Percentiles rank a stretch among this genome's conserved stretches.
Evolutionary conservation across 192 early-diverging fungal species (phyloP).

Genomic region (Entophlyctis luteolus): DNA sequence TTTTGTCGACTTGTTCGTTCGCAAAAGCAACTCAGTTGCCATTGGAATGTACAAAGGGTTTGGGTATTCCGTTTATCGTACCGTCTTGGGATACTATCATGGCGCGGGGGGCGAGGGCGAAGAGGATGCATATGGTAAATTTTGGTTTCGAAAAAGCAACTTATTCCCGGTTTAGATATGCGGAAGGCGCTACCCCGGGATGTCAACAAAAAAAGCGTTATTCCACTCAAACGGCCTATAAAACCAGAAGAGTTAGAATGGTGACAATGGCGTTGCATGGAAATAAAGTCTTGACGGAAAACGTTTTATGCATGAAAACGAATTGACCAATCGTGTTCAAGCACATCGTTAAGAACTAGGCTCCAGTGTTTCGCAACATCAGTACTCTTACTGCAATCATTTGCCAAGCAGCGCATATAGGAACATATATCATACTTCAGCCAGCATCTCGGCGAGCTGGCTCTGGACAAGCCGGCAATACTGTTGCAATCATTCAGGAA

Average conservation of each 20-base stretch:
- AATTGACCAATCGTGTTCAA: too few species aligned
- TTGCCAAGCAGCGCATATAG: too few species aligned
- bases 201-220: conserved; percentile 58
- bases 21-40: conserved; percentile 86
- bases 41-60: conserved; percentile 89
- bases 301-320: too few species aligned
- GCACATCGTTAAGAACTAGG: too few species aligned
- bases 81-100: conserved; percentile 83
- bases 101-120: conserved; percentile 49
- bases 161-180: conserved; percentile 70
- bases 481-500: too few species aligned
- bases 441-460: too few species aligned
- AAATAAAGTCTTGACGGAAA: too few species aligned
- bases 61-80: conserved; percentile 86
- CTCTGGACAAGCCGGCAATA: too few species aligned
- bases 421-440: too few species aligned
- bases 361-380: too few species aligned
- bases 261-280: conserved; percentile 21
- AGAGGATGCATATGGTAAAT: conserved; percentile 85
- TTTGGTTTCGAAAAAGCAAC: neutral
- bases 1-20: conserved; percentile 96
- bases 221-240: conserved; percentile 50
- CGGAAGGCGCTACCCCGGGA: conserved; percentile 87
- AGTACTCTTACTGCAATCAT: too few species aligned
- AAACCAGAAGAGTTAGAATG: conserved; percentile 58